Percentiles rank a stretch among this genome's conserved stretches.
phyloP scores from a whole-genome alignment of 2,329 filamentous ascomycete species.

The Venturia pyrina region DNA sequence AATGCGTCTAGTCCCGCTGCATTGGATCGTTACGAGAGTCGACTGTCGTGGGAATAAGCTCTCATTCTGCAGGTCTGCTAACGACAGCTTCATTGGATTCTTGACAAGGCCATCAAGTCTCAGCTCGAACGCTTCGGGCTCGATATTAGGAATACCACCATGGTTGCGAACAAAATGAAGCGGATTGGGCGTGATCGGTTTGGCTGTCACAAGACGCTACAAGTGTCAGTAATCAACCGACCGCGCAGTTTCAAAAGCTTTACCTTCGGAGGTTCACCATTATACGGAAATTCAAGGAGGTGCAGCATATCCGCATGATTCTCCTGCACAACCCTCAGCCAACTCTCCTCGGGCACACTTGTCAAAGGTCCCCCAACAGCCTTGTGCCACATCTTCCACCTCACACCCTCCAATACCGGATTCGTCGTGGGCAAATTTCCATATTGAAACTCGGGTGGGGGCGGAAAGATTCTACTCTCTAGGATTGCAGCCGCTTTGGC shows the following conservation, averaged over 20 bases:
- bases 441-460: slow-evolving; percentile 35
- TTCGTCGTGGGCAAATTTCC: slow-evolving; percentile 33
- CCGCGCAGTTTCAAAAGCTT: no score
- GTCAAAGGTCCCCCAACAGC: slow-evolving; percentile 30
- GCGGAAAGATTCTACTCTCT: slow-evolving; percentile 20
- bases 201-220: slow-evolving; percentile 39
- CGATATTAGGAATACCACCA: slow-evolving; percentile 58
- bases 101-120: slow-evolving; percentile 52
- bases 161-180: slow-evolving; percentile 64
- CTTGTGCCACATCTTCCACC: slow-evolving; percentile 38
- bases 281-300: slow-evolving; percentile 38
- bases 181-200: slow-evolving; percentile 50
- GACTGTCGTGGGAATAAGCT: slow-evolving; percentile 47
- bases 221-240: background rate
- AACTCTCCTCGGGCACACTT: slow-evolving; percentile 45
- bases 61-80: slow-evolving; percentile 53
- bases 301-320: slow-evolving; percentile 39
- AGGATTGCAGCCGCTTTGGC: slow-evolving; percentile 47
- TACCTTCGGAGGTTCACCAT: slow-evolving; percentile 35
- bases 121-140: slow-evolving; percentile 44
- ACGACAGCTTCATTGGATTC: slow-evolving; percentile 44
- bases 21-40: slow-evolving; percentile 55
- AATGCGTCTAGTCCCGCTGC: slow-evolving; percentile 57
- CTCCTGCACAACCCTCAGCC: slow-evolving; percentile 34
- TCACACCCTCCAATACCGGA: slow-evolving; percentile 33